These are phyloP conservation scores for Diplocarpon rosae DNA, from an alignment of 2,329 filamentous ascomycete species.

Conservation along the genomic window DNA sequence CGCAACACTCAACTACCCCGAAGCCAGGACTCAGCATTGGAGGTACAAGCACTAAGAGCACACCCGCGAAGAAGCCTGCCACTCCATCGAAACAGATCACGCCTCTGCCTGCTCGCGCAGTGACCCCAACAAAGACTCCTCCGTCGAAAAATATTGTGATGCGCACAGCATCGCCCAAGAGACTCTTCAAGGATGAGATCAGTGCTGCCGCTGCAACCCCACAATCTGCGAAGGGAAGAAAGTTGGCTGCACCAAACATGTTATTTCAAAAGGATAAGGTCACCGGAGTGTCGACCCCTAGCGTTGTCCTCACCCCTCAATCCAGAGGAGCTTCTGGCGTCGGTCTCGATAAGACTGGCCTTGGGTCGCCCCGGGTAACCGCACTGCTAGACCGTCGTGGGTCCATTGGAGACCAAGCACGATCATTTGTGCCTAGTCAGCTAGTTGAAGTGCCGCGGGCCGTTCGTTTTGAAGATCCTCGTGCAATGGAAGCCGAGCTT, in stretches of 20 bases:
- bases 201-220: constrained; percentile 24
- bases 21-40: constrained; percentile 16
- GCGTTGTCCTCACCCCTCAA: constrained; percentile 51
- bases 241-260: constrained; percentile 28
- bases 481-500: constrained; percentile 49
- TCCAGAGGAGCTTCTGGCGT: constrained; percentile 52
- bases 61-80: constrained; percentile 27
- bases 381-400: constrained; percentile 59
- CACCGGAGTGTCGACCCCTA: constrained; percentile 49
- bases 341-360: constrained; percentile 56
- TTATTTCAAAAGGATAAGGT: constrained; percentile 44
- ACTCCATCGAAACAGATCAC: constrained; percentile 33
- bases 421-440: constrained; percentile 47
- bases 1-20: constrained; percentile 33
- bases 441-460: constrained; percentile 34
- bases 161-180: constrained; percentile 38
- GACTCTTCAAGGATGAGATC: constrained; percentile 33
- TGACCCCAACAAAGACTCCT: constrained; percentile 39
- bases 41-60: constrained; percentile 24
- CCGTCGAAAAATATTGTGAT: constrained; percentile 36
- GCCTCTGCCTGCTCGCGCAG: constrained; percentile 33
- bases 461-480: constrained; percentile 56
- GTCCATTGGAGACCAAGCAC: constrained; percentile 58
- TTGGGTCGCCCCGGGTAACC: constrained; percentile 65
- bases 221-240: constrained; percentile 28